Evolutionary conservation across 106 monocot genomes (phyloP), one percentile per base, ranked within the genome.

Genomic region (Dendrobium officinale): DNA sequence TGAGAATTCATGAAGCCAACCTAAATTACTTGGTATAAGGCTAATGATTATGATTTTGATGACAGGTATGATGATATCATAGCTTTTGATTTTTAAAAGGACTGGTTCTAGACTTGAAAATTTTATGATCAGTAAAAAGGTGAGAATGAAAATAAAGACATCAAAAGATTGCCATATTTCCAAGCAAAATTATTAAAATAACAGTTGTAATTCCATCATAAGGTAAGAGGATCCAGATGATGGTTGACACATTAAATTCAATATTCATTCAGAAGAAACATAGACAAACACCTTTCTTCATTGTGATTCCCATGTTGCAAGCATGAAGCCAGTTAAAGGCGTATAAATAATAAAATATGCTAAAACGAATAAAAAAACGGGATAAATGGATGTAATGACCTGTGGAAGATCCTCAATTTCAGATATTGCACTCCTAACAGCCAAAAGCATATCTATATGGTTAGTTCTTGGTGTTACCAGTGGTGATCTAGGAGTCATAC

Each of bases 401-500:
- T 99, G 99, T 20, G 87, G 85, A 81, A 95, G 81, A 91, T 99
- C 99, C 51, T 91, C 93, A 80, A 33, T 90, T 91, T 99, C 99
- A 77, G 86, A 78, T 81, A 96, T 79, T 81, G 82, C 79, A 87
- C 66, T 88, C 78, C 79, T 92, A 44, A 88, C 95, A 40, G 89
- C 76, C 79, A 99, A 90, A 91, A 99, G 90, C 87, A 91, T 86
- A 79, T 99, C 99, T 76, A 95, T 85, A 79, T 93, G 95, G 75
- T 78, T 87, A 13, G 85, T 84, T 77, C 88, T 86, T 75, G 99
- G 99, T 75, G 99, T 99, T 80, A 87, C 59, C 55, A 99, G 64
- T 77, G 99, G 99, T 77, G 99, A 99, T 74, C 95, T 86, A 76
- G 99, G 99, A 82, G 99, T 99, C 88, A 99, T 86, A 77, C 95